These are phyloP conservation scores for Berkeleyomyces rouxiae DNA, from an alignment of 2,329 filamentous ascomycete species.

Conservation along the genomic window DNA sequence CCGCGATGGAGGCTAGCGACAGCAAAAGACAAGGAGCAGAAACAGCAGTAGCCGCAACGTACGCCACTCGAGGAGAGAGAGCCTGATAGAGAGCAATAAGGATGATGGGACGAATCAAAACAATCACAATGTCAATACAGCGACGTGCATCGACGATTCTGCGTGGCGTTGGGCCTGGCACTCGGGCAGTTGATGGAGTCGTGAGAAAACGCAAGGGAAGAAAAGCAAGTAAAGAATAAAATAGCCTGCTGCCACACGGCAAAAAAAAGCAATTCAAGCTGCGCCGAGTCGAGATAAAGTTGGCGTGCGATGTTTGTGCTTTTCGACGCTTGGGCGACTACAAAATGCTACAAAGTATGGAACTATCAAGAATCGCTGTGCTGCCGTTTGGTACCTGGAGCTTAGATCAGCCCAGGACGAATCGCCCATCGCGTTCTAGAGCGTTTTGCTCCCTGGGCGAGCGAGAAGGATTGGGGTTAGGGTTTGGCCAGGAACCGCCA, in stretches of 20 bases:
- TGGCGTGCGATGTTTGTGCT: not conserved
- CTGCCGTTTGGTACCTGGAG: not conserved
- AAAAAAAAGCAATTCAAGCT: not conserved
- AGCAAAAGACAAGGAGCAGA: not conserved
- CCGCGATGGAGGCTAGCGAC: not conserved
- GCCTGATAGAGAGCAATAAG: not conserved
- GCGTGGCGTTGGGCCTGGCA: not conserved
- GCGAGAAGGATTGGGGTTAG: not conserved
- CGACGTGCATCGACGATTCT: not conserved
- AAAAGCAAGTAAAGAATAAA: not conserved
- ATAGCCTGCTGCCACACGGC: not conserved
- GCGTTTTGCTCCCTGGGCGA: not conserved
- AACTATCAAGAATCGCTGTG: not conserved
- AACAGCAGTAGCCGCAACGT: not conserved
- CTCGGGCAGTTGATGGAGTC: not conserved
- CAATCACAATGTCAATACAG: not conserved
- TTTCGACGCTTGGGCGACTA: not conserved
- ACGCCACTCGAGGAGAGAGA: not conserved
- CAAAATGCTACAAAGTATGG: not conserved
- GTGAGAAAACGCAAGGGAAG: not conserved
- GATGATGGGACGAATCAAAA: not conserved
- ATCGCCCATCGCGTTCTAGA: not conserved
- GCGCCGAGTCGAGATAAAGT: not conserved
- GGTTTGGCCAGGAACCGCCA: not conserved
- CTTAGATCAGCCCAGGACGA: not conserved